Conservation (phyloP, 2,329 filamentous ascomycete species). For the Botrytis galanthina region DNA sequence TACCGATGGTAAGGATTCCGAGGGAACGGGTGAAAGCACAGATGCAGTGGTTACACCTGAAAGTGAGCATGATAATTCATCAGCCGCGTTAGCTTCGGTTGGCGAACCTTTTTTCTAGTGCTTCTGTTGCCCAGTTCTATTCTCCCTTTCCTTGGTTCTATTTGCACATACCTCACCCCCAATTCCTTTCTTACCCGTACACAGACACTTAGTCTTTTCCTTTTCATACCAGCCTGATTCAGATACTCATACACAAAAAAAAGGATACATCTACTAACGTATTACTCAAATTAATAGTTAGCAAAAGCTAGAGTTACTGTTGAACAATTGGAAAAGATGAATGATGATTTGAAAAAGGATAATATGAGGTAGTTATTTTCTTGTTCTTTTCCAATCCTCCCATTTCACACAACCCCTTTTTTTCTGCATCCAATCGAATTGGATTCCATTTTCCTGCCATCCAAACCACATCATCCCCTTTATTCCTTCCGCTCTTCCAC, state of each 20-base stretch:
- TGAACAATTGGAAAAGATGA: conserved; percentile 48
- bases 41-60: conserved; percentile 49
- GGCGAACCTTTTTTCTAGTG: conserved; percentile 41
- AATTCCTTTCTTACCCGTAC: not conserved
- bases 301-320: conserved; percentile 37
- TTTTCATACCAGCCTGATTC: not conserved
- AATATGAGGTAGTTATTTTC: conserved; percentile 45
- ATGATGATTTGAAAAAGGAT: conserved; percentile 54
- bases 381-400: not conserved
- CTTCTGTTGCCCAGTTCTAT: conserved; percentile 25
- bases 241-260: not conserved
- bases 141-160: not conserved
- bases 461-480: not conserved
- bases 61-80: conserved; percentile 60
- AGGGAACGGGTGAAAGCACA: conserved; percentile 26
- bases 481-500: not conserved
- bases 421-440: not conserved
- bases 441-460: not conserved
- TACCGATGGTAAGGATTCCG: conserved; percentile 35
- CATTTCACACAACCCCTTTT: not conserved
- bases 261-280: conserved; percentile 24
- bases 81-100: conserved; percentile 66
- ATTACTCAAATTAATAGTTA: conserved; percentile 32
- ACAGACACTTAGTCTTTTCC: not conserved
- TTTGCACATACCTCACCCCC: not conserved